Conservation (phyloP, 805 yeast genomes). For the Monosporozyma solicola region DNA sequence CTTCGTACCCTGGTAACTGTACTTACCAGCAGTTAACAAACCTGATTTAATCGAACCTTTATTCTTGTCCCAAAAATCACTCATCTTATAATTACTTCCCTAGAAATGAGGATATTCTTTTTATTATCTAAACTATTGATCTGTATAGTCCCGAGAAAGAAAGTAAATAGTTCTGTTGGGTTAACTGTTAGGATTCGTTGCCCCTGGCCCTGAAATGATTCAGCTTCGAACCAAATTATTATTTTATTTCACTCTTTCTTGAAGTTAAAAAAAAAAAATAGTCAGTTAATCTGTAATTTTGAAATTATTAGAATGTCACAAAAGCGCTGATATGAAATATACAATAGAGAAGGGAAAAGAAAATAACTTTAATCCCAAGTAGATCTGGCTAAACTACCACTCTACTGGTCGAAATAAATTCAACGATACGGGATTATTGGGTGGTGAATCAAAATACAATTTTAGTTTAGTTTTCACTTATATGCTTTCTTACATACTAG, state of each 20-base stretch:
- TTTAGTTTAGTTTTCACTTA: too few relatives aligned
- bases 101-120: not conserved
- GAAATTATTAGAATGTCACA: not conserved
- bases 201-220: not conserved
- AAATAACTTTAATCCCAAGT: too few relatives aligned
- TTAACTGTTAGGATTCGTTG: not conserved
- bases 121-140: not conserved
- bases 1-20: constrained; percentile 33
- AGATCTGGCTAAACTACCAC: not conserved
- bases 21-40: constrained; percentile 30
- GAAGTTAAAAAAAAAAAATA: not conserved
- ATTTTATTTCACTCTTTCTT: not conserved
- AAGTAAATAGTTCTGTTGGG: not conserved
- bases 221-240: not conserved
- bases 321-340: not conserved
- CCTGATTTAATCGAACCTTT: constrained; percentile 34
- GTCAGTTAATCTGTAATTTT: not conserved
- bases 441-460: too few relatives aligned
- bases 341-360: not conserved
- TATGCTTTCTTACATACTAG: too few relatives aligned
- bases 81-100: constrained; percentile 8
- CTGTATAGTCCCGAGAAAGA: not conserved
- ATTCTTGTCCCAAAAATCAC: constrained; percentile 35
- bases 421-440: too few relatives aligned
- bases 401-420: too few relatives aligned